Base-by-base conservation (phyloP, 768 basidiomycete genomes). In the Mycena galopus region DNA sequence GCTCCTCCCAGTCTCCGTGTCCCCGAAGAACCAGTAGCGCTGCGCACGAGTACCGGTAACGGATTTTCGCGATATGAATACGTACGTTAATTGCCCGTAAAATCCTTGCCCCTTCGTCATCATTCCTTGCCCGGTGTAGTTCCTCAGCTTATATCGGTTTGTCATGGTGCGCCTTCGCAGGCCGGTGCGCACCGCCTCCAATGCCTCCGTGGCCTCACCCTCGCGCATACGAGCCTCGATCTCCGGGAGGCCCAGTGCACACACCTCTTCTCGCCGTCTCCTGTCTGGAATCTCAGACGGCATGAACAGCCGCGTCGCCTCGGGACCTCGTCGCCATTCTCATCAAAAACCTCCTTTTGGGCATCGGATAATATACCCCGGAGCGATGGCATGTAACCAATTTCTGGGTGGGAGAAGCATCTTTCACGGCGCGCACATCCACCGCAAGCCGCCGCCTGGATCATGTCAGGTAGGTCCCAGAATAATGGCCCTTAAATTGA, bases 211-310 rank as follows among this genome's bases (percentile, higher is more conserved):
- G 16, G 64, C 51, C 51, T 65, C 64, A 1, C 53, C 64, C 10
- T 65, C 37, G 25, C 64, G 51, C 64, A 65, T 37, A 4, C 64
- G 64, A 7, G 64, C 64, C 53, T 65, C 64, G 7, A 56, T 17
- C 21, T 32, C 17, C 7, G 42, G 42, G 7, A 44, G 42, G 42
- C 42, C 42, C 16, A 44, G 12, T 14, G 42, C 42, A 11, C 42
- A 44, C 42, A 21, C 42, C 42, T 17, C 19, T 17, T 44, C 42
- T 17, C 42, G 42, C 16, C 14, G 7, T 21, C 16, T 21, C 16
- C 16, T 7, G 19, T 44, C 42, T 5, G 16, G 16, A 17, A 44
- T 39, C 39, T 65, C 64, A 1, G 53, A 65, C 27, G 64, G 64
- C 51, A 37, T 37, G 35, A 37, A 37, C 35, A 37, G 35, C 8